A percentile compares a stretch with the other conserved stretches of the same genome.
These are phyloP conservation scores for Taxillus chinensis DNA, from an alignment of 164 flowering plant genomes.

Conservation along the genomic window DNA sequence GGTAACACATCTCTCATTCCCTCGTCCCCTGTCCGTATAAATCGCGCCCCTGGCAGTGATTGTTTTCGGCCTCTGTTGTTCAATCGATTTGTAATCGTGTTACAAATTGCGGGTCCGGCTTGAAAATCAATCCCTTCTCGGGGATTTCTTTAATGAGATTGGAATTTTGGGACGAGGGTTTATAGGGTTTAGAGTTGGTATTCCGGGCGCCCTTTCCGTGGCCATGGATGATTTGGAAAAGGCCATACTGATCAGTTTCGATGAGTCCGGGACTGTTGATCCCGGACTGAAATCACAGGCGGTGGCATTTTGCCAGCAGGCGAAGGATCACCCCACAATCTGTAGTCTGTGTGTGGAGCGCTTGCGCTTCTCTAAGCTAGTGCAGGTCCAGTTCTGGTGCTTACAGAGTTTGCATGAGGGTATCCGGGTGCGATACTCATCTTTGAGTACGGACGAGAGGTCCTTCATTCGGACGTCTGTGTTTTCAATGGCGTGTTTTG, in stretches of 20 bases:
- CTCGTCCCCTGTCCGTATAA: too few species aligned
- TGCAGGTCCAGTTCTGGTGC: conserved; percentile 94
- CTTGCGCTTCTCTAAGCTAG: conserved; percentile 35
- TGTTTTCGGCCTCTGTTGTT: too few species aligned
- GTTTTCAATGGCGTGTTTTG: conserved; percentile 50
- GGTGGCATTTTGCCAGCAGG: conserved; percentile 46
- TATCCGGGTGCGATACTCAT: conserved; percentile 40
- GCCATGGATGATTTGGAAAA: conserved; percentile 84
- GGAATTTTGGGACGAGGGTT: too few species aligned
- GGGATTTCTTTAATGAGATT: too few species aligned
- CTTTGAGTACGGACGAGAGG: conserved; percentile 54
- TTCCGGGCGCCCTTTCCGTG: not conserved
- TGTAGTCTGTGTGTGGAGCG: conserved; percentile 60
- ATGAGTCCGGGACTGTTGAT: conserved; percentile 74
- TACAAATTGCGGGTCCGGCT: too few species aligned
- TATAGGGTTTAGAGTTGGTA: too few species aligned
- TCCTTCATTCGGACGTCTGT: conserved; percentile 47
- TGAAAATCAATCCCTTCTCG: too few species aligned
- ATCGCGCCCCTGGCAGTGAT: too few species aligned
- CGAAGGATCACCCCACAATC: conserved; percentile 47
- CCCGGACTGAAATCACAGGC: conserved; percentile 62
- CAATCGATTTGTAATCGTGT: too few species aligned
- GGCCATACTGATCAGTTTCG: conserved; percentile 82
- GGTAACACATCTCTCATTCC: too few species aligned
- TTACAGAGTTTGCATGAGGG: conserved; percentile 77